Percentiles rank a stretch among this genome's conserved stretches.
Conservation (phyloP, 1,139 yeast species). For the Protomyces lactucae-debilis region DNA sequence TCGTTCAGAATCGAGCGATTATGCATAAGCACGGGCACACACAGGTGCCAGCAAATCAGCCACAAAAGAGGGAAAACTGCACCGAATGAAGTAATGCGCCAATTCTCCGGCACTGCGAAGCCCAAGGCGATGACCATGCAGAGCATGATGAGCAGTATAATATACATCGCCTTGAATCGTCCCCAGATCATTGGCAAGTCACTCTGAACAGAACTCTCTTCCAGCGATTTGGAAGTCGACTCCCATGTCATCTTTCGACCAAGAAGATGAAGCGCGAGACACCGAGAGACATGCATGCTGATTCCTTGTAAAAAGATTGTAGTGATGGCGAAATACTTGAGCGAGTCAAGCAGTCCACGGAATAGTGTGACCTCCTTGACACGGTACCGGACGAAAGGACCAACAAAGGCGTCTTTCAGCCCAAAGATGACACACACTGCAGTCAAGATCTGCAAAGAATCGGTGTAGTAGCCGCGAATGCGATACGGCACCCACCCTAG, state of each 20-base stretch:
- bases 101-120: slow-evolving; percentile 29
- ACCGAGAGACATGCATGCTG: slow-evolving; percentile 30
- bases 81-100: slow-evolving; percentile 24
- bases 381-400: slow-evolving; percentile 29
- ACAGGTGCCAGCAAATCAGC: slow-evolving; percentile 17
- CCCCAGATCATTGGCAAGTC: slow-evolving; percentile 27
- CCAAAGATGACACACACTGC: slow-evolving; percentile 30
- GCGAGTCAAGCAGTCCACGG: slow-evolving; percentile 6
- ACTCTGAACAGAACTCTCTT: slow-evolving; percentile 27
- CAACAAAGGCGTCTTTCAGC: slow-evolving; percentile 29
- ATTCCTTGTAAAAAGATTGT: slow-evolving; percentile 30
- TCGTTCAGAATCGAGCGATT: slow-evolving; percentile 20
- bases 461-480: slow-evolving; percentile 28
- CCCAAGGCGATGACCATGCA: slow-evolving; percentile 22
- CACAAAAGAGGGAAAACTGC: slow-evolving; percentile 19
- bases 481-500: slow-evolving; percentile 30
- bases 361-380: slow-evolving; percentile 22
- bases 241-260: slow-evolving; percentile 32
- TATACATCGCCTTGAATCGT: slow-evolving; percentile 9
- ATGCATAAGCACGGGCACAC: slow-evolving; percentile 17
- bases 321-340: slow-evolving; percentile 23
- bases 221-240: slow-evolving; percentile 31
- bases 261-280: slow-evolving; percentile 29
- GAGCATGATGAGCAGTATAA: not conserved
- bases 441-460: slow-evolving; percentile 28